Evolutionary conservation across 2,329 filamentous ascomycete species (phyloP), one percentile per base, ranked within the genome.

Genomic region (Aspergillus oerlinghausenensis): DNA sequence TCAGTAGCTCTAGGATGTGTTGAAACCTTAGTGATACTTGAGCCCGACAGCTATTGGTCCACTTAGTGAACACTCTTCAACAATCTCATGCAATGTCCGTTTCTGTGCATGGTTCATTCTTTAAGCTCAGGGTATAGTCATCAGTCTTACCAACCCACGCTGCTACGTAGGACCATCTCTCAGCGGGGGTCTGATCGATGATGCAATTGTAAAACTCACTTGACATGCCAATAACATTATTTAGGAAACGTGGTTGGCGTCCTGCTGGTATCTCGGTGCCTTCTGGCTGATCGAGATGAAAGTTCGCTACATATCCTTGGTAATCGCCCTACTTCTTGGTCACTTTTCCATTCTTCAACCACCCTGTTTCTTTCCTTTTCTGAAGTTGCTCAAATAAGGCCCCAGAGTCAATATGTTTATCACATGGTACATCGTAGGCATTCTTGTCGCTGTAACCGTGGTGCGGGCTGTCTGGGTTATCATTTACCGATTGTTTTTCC

Each of bases 401-500:
- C 4, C 10, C 21, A 45, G 42, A 4, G 19, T 23, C 7, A 11
- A 19, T 45, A 50, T 50, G 50, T 28, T 42, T 28, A 25, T 50
- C 8, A 10, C 55, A 3, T 52, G 50, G 56, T 29, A 52, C 14
- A 14, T 60, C 11, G 38, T 21, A 32, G 40, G 40, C 45, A 35
- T 55, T 7, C 19, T 60, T 8, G 40, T 19, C 4, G 26, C 42
- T n/a, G 50, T 42, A 38, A 40, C 14, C n/a, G 32, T 57, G 2
- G 11, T 60, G 3, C 56, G 51, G 26, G 52, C 32, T 21, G 11
- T 52, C n/a, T 55, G 53, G 45, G 19, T 54, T 9, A 59, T 57
- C 11, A 43, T 64, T 14, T 68, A 67, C 59, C 65, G 67, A 10
- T 50, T 70, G 19, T 68, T 63, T 40, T 63, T 71, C 50, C 67